Evolutionary conservation across 2,329 filamentous ascomycete genomes (phyloP), one percentile per base, ranked within the genome.

Genomic region (Cordyceps cateniannulata): DNA sequence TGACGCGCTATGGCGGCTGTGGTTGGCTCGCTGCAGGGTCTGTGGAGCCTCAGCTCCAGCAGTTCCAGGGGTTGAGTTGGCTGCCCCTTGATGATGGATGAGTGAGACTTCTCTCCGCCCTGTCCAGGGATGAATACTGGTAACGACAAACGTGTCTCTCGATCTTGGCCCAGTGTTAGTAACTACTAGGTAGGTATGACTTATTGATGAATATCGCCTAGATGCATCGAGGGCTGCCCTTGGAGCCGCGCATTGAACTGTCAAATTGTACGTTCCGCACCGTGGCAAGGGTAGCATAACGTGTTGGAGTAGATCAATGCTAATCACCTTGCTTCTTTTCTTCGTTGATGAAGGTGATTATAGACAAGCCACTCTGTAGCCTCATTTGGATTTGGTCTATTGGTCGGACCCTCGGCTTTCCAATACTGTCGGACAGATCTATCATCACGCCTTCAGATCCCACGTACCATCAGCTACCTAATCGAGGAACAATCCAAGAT

Each of bases 1-100:
- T 47, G 44, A 49, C 47, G 53, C 42, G 40, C 42, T 56, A n/a
- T 9, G 25, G 35, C 35, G 25, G 45, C 45, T 40, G 44, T 38
- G 32, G 45, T 45, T 58, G 55, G 44, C 53, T 38, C 16, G 20
- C 56, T 59, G 55, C 47, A 44, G 47, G 47, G 56, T 16, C 38
- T 44, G 56, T 59, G 56, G 56, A 20, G 32, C 55, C 10, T 12
- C 10, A 32, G 45, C 56, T 50, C 20, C 7, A 42, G 29, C 24
- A 32, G 47, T 40, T 49, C 55, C 29, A 58, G 44, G 55, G 56
- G 51, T 38, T 18, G 38, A 42, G 38, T 18, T 8, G 5, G 35
- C 20, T 32, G 44, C 22, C 45, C 38, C 38, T n/a, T 42, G 38
- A 42, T 6, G 38, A 42, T n/a, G 18, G 38, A 42, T 6, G 38